Conservation (phyloP, 768 basidiomycete genomes). For the Agrocybe praecox region DNA sequence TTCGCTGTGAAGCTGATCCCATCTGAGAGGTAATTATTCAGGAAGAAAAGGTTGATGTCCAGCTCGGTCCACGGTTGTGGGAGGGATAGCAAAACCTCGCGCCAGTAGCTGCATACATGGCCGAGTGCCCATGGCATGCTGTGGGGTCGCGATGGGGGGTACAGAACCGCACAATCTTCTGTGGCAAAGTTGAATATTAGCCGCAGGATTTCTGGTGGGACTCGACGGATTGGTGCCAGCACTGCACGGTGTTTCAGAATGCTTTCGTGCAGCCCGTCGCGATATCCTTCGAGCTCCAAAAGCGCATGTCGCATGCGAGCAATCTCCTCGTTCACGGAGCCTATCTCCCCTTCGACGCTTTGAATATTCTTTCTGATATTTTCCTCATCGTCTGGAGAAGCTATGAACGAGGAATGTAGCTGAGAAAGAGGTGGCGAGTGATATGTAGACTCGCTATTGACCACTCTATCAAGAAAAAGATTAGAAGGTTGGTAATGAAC, state of each 20-base stretch:
- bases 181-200: slow-evolving; percentile 24
- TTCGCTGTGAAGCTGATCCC: neutral
- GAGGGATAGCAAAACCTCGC: slow-evolving; percentile 21
- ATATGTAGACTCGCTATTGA: too few relatives aligned
- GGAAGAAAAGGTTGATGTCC: slow-evolving; percentile 14
- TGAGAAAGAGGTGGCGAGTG: neutral
- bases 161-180: slow-evolving; percentile 11
- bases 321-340: slow-evolving; percentile 16
- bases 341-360: slow-evolving; percentile 5
- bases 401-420: slow-evolving; percentile 19
- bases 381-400: slow-evolving; percentile 14
- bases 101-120: slow-evolving; percentile 28
- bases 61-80: slow-evolving; percentile 25
- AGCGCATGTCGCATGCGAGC: slow-evolving; percentile 9
- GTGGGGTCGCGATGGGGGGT: slow-evolving; percentile 9
- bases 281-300: slow-evolving; percentile 10
- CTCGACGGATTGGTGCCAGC: slow-evolving; percentile 20
- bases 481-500: too few relatives aligned
- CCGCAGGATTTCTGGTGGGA: slow-evolving; percentile 25
- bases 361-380: slow-evolving; percentile 9
- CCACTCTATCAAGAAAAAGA: too few relatives aligned
- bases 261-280: slow-evolving; percentile 7
- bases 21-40: neutral
- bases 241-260: slow-evolving; percentile 14
- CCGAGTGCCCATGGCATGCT: slow-evolving; percentile 23